phyloP scores from a whole-genome alignment of 2,329 filamentous ascomycete genomes.

The Cercospora sp. region DNA sequence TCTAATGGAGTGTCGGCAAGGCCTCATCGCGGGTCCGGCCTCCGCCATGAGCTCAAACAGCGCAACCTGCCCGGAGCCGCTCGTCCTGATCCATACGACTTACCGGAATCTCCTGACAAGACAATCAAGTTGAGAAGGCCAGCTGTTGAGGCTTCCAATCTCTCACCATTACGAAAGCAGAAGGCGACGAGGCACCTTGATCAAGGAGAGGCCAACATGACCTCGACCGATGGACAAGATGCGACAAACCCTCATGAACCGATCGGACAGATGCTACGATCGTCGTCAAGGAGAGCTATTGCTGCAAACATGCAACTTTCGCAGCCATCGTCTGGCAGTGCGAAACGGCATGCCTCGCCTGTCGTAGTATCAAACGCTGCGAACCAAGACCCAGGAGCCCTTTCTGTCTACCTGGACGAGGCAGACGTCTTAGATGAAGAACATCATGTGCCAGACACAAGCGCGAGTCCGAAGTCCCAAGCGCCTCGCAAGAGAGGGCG shows the following conservation, averaged over 20 bases:
- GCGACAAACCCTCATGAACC: not conserved
- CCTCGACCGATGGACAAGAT: not conserved
- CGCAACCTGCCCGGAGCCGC: conserved; percentile 1
- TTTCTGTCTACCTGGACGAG: not conserved
- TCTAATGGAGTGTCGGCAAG: not conserved
- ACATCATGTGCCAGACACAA: not conserved
- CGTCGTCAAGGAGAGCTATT: not conserved
- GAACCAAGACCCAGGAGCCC: not conserved
- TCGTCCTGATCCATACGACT: conserved; percentile 8
- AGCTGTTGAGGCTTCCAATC: not conserved
- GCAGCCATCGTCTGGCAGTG: conserved; percentile 1
- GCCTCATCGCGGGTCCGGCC: not conserved
- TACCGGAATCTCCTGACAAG: not conserved
- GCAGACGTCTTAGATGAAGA: not conserved
- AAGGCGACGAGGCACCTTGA: not conserved
- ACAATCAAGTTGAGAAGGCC: not conserved
- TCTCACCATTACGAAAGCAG: not conserved
- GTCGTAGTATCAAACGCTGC: not conserved
- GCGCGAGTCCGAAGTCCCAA: not conserved
- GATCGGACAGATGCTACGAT: not conserved
- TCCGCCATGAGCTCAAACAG: not conserved
- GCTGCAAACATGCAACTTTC: not conserved
- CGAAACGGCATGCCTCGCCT: not conserved
- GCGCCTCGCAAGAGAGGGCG: not conserved
- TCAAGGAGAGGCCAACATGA: not conserved